These are phyloP conservation scores for Stagonosporopsis rhizophila DNA, from an alignment of 2,329 filamentous ascomycete genomes.

Conservation along the genomic window DNA sequence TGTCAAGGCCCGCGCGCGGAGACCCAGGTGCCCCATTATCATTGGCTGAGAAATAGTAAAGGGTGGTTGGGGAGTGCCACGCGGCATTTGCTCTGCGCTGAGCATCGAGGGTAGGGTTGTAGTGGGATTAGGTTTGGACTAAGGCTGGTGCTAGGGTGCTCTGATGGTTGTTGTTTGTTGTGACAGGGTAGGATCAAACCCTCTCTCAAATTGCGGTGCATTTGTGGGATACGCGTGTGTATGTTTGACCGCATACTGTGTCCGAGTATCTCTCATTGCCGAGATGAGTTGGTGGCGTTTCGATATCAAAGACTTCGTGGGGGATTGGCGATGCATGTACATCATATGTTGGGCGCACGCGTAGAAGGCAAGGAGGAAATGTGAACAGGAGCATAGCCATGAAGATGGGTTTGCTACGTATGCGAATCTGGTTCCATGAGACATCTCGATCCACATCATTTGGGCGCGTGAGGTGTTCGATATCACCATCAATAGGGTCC, in stretches of 20 bases:
- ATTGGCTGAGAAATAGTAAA: background rate
- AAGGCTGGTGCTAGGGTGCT: too few species aligned
- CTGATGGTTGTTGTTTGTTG: too few species aligned
- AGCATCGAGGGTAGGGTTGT: background rate
- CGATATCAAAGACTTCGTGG: background rate
- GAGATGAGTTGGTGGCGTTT: background rate
- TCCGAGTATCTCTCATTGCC: background rate
- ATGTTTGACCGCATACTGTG: background rate
- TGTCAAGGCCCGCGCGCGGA: background rate
- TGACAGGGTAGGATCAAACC: too few species aligned
- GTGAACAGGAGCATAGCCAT: background rate
- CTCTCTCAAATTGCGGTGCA: too few species aligned
- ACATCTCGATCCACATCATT: background rate
- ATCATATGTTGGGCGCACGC: background rate
- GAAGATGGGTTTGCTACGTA: background rate
- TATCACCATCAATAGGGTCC: background rate
- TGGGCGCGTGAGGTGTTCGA: constrained; percentile 2
- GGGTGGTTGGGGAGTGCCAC: background rate
- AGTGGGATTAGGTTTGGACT: too few species aligned
- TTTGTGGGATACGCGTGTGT: background rate
- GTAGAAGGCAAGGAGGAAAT: background rate
- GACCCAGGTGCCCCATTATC: background rate
- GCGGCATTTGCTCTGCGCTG: background rate
- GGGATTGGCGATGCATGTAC: background rate
- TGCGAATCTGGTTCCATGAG: background rate